These are phyloP conservation scores for Aureobasidium melanogenum DNA, from an alignment of 2,329 filamentous ascomycete species.

Conservation along the genomic window DNA sequence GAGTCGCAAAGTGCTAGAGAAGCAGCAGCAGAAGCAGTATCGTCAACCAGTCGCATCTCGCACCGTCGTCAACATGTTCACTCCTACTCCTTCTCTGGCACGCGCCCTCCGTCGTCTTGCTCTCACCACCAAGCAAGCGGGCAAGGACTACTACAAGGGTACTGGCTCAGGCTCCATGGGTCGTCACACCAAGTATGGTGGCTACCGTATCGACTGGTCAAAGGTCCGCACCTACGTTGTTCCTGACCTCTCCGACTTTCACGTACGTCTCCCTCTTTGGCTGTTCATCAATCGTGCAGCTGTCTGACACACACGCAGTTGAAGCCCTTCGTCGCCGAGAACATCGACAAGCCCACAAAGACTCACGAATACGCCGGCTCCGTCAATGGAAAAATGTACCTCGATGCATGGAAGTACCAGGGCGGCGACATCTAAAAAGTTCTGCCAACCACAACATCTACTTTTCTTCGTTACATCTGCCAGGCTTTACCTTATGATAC, in stretches of 20 bases:
- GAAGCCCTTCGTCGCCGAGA: conserved; percentile 65
- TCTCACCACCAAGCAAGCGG: conserved; percentile 87
- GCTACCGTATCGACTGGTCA: conserved; percentile 72
- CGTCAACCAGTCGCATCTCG: neutral
- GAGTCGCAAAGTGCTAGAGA: neutral
- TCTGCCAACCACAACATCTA: neutral
- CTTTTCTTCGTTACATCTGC: neutral
- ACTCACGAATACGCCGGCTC: conserved; percentile 33
- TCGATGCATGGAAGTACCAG: conserved; percentile 26
- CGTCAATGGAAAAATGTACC: conserved; percentile 25
- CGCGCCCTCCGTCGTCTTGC: conserved; percentile 63
- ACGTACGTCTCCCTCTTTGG: conserved; percentile 42
- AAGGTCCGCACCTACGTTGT: conserved; percentile 90
- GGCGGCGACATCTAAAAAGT: conserved; percentile 17
- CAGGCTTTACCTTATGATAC: neutral
- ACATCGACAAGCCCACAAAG: conserved; percentile 46
- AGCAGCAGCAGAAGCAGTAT: neutral
- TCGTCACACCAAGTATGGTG: conserved; percentile 70
- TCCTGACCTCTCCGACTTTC: conserved; percentile 62
- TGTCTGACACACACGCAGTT: conserved; percentile 32
- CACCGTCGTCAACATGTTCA: neutral
- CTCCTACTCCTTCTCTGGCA: conserved; percentile 57
- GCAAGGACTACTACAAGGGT: conserved; percentile 95
- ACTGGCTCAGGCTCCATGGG: conserved; percentile 84
- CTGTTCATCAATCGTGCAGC: neutral